These are phyloP conservation scores for Fusarium protoensiforme DNA, from an alignment of 2,329 filamentous ascomycete species.

Conservation along the genomic window DNA sequence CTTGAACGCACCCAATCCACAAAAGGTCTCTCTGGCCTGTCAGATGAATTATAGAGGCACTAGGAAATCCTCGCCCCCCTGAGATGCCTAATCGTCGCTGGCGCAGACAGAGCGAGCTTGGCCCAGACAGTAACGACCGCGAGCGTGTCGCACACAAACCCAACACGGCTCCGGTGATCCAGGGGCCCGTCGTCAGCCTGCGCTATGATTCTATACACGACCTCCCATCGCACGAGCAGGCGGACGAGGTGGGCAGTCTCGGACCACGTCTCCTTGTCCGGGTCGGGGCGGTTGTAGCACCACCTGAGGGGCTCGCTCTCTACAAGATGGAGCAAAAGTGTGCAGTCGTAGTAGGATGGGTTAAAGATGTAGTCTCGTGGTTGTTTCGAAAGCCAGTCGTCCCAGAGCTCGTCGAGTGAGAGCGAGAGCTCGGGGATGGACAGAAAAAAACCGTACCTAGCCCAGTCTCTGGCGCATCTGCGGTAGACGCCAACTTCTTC, in stretches of 20 bases:
- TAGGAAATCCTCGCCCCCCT: not conserved
- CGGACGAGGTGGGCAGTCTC: slow-evolving; percentile 7
- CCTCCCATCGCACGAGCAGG: not conserved
- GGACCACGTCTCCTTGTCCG: slow-evolving; percentile 21
- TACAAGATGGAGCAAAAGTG: not conserved
- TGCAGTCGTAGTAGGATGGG: not conserved
- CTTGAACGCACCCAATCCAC: too few relatives aligned
- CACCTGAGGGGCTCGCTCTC: not conserved
- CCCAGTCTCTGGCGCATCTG: not conserved
- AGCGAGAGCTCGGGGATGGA: not conserved
- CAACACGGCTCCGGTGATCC: too few relatives aligned
- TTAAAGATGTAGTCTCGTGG: not conserved
- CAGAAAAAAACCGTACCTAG: not conserved
- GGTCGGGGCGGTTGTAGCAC: slow-evolving; percentile 4
- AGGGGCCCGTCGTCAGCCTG: not conserved
- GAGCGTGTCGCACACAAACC: not conserved
- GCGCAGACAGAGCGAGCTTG: not conserved
- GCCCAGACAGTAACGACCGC: not conserved
- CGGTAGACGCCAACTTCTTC: not conserved
- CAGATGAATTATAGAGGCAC: not conserved
- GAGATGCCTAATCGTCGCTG: not conserved
- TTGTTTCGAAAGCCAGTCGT: slow-evolving; percentile 4
- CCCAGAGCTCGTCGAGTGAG: slow-evolving; percentile 13
- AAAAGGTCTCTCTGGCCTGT: rapidly evolving
- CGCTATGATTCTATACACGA: not conserved